Evolutionary conservation across 2,329 filamentous ascomycete genomes (phyloP), one percentile per base, ranked within the genome.

Genomic region (Stromatinia cepivora): DNA sequence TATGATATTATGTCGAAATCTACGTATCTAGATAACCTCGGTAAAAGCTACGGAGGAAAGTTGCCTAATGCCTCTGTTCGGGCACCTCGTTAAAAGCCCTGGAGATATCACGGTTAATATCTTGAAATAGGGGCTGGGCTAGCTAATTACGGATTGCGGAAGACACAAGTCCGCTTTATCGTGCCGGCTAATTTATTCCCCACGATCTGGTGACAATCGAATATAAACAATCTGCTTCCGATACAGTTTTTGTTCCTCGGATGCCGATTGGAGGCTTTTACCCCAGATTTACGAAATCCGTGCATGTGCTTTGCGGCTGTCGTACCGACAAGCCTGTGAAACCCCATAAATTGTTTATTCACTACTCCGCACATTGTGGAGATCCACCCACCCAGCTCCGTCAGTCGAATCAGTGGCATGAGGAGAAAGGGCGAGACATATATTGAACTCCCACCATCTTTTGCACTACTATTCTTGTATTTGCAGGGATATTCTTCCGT

Each of bases 311-410:
- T 36, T 64, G 13, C 66, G 66, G 66, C 46, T 63, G 46, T 46
- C 58, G 46, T 63, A 64, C 66, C 66, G 66, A 28, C n/a, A 52
- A 46, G 46, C 66, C 66, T 46, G 57, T 63, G 36, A 25, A 63
- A 34, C 50, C 28, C 31, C 15, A 61, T n/a, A 22, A 3, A 67
- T 67, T 20, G 25, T 34, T 42, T 68, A 36, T 53, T 45, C 4
- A 20, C n/a, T n/a, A 46, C 39, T 42, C 13, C 13, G 1, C 17
- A 42, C 46, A 52, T 42, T 28, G 22, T 31, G 31, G 4, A 45
- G 25, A 61, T 31, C 66, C 25, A 68, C 34, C 17, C 34, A n/a
- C 11, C n/a, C 17, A 46, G 45, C 25, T 53, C 57, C 56, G 45
- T 63, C 66, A 63, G 46, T 45, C 13, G 62, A 45, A 52, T 62